phyloP scores from a whole-genome alignment of 768 basidiomycete genomes.

The Mycena haematopus region DNA sequence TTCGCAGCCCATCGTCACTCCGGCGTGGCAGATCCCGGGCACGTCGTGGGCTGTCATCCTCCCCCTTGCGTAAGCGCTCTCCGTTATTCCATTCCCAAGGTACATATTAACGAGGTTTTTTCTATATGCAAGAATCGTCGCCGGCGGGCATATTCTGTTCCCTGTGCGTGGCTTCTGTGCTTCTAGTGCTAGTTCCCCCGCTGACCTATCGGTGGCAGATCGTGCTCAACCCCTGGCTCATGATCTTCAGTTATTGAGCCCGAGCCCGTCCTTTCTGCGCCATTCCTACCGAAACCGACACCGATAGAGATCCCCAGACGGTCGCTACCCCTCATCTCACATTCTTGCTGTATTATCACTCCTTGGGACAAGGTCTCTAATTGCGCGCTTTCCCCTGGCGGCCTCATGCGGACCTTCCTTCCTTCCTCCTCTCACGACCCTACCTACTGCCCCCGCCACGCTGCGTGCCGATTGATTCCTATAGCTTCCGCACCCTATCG shows the following conservation, averaged over 20 bases:
- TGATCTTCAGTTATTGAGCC: constrained; percentile 73
- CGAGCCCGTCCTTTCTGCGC: background rate
- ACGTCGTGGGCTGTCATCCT: constrained; percentile 77
- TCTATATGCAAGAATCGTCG: constrained; percentile 57
- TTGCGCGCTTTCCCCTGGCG: constrained; percentile 3
- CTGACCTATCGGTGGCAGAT: constrained; percentile 50
- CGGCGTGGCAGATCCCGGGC: constrained; percentile 67
- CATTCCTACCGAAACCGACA: too few relatives aligned
- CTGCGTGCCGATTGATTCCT: background rate
- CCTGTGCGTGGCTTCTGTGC: constrained; percentile 56
- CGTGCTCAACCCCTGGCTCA: constrained; percentile 87
- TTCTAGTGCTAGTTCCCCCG: background rate
- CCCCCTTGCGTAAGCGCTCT: constrained; percentile 67
- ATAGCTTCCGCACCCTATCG: constrained; percentile 1
- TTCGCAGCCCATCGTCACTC: constrained; percentile 57
- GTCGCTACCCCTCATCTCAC: background rate
- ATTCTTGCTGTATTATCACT: constrained; percentile 6
- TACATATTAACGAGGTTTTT: constrained; percentile 5
- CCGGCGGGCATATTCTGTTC: constrained; percentile 72
- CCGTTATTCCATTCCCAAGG: background rate
- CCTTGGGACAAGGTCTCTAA: constrained; percentile 1
- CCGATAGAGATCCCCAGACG: background rate
- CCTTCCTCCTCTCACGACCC: background rate
- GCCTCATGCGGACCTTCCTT: background rate
- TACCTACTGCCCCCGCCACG: background rate